phyloP scores from a whole-genome alignment of 305 asterid species.

The Fraxinus nigra region DNA sequence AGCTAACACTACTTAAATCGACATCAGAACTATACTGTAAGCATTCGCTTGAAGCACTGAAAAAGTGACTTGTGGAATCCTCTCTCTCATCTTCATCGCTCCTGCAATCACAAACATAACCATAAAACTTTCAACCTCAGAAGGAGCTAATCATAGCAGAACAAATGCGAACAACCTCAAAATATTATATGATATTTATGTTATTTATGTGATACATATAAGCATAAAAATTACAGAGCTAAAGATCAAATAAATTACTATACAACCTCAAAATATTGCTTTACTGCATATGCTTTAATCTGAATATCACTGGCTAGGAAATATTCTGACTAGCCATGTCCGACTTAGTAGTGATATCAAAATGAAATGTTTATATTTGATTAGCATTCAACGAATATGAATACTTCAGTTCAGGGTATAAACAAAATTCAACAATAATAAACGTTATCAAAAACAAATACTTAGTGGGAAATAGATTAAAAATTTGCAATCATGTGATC shows the following conservation, averaged over 20 bases:
- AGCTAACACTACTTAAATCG: constrained; percentile 74
- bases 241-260: neutral
- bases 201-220: neutral
- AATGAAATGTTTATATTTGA: constrained; percentile 14
- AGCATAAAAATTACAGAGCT: neutral
- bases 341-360: neutral
- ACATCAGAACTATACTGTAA: constrained; percentile 64
- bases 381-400: neutral
- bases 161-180: neutral
- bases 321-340: neutral
- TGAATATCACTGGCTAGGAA: neutral
- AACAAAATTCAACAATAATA: constrained; percentile 12
- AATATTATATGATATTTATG: neutral
- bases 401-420: neutral
- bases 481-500: neutral
- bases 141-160: neutral
- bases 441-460: neutral
- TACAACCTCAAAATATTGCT: neutral
- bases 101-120: constrained; percentile 42
- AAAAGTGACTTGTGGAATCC: constrained; percentile 51
- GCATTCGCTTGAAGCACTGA: constrained; percentile 51
- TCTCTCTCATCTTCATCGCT: constrained; percentile 78
- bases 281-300: neutral
- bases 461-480: neutral
- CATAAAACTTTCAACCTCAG: constrained; percentile 7